Base-by-base conservation (phyloP, 140 eudicot species). In the Bidens hawaiensis region DNA sequence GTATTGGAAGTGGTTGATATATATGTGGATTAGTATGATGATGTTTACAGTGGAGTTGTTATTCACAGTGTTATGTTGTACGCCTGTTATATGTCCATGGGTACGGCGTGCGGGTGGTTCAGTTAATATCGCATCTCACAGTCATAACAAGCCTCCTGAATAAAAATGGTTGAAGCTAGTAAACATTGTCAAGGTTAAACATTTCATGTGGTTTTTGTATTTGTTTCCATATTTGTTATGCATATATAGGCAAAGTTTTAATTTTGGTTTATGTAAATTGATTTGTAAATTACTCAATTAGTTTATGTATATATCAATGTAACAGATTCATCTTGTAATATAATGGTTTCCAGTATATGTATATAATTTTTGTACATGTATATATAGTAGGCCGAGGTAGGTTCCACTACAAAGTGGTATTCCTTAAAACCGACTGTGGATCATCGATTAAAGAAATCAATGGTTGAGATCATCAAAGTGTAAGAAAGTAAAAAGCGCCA, bases 1-100 rank as follows among this genome's bases (percentile, higher is more conserved):
- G 96, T 78, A 53, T 55, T 91, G 99, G 99, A 91, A 74, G 69
- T 83, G 62, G 49, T 82, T 89, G 11, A 55, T 91, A 24, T 83
- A 79, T 57, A 65, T 87, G 50, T 87, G 96, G 99, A 49, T 77
- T 43, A 82, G 84, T 68, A 42, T 81, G 72, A 52, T 64, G 34
- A 15, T 84, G 51, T 88, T 91, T 55, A 38, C 60, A 14, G 43
- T 77, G 19, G 95, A 91, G 80, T 62, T 91, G 69, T 67, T 80
- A 67, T 78, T 82, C 59, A 64, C 82, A 42, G 76, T 85, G 26
- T 8, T 88, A 15, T 91, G 93, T 73, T 91, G 96, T 72, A 78
- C 68, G 8, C 90, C 95, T 13, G 4, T 86, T 14, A 45, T 86
- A 17, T 59, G 77, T 46, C 95, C 95, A 3, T 79, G 75, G 75